Base-by-base conservation (phyloP, 2,329 filamentous ascomycete species). In the Teratosphaeria viscida region DNA sequence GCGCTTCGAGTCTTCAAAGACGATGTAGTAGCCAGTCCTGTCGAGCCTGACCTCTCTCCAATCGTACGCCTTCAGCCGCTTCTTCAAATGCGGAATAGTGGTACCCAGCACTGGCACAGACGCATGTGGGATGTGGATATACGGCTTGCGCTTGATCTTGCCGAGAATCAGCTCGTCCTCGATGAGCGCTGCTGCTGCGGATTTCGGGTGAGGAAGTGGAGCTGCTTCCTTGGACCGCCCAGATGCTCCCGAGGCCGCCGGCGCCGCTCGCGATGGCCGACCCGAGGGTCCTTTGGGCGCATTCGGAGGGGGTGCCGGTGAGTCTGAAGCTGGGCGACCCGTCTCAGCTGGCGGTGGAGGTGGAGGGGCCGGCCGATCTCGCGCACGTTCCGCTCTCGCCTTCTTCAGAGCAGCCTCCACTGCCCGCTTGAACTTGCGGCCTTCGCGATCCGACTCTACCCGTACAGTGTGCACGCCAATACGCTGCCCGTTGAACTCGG, bases 391-490 rank as follows among this genome's bases (percentile, higher is more conserved):
- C 60, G 85, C 82, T 63, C 83, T 82, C 63, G 86, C 86, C 62
- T 83, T 84, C 67, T 85, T 87, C 60, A 96, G 80, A 34, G 85
- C 82, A 59, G 84, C 84, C 62, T 92, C 85, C 49, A 96, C 82
- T 78, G 95, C 84, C 58, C 85, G 85, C 58, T 85, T 83, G 69
- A 91, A 95, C 70, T 88, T 88, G 60, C 86, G 83, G 4, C 94
- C 92, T 71, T 96, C 91, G 1, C 90, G 86, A 76, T 99, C 94
- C 65, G 91, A 87, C 69, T 95, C 88, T 5, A 97, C 91, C 65
- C 84, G 86, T 60, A 99, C 85, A 11, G 83, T 79, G 62, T 87
- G 83, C 34, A 86, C 81, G 58, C 94, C 92, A 66, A 97, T 88
- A 63, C 88, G 86, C 71, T 88, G 85, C 19, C 89, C 88, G 65